Evolutionary conservation across 2,329 filamentous ascomycete species (phyloP).

Genomic region (Diaporthe capsici): DNA sequence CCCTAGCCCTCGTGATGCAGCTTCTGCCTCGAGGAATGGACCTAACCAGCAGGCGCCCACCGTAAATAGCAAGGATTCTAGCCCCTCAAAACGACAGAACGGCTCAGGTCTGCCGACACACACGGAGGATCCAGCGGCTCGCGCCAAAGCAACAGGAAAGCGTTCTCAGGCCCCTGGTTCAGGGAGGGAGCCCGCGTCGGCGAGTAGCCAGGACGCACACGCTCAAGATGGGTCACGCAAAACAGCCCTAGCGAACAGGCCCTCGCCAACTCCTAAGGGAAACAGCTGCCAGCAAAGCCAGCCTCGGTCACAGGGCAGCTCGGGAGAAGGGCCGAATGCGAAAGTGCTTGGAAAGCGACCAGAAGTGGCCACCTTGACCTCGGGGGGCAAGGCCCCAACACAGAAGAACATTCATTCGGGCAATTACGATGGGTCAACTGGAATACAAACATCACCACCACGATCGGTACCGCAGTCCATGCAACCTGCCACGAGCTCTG

Average conservation of each 20-base stretch:
- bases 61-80: conserved; percentile 35
- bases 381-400: neutral
- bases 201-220: conserved; percentile 21
- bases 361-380: neutral
- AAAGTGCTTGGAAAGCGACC: conserved; percentile 28
- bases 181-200: conserved; percentile 15
- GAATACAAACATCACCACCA: conserved; percentile 24
- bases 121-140: conserved; percentile 46
- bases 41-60: neutral
- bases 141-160: conserved; percentile 65
- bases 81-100: conserved; percentile 22
- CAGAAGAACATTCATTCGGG: neutral
- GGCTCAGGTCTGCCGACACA: conserved; percentile 35
- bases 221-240: neutral
- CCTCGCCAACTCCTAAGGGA: neutral
- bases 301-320: neutral
- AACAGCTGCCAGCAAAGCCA: neutral
- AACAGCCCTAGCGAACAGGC: conserved; percentile 1
- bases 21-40: conserved; percentile 42
- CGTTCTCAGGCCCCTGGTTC: conserved; percentile 50
- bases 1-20: conserved; percentile 50
- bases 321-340: conserved; percentile 1
- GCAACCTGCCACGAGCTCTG: neutral
- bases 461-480: conserved; percentile 11
- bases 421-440: conserved; percentile 20